Conservation (phyloP, 2,329 filamentous ascomycete genomes). For the Aspergillus hiratsukae region DNA sequence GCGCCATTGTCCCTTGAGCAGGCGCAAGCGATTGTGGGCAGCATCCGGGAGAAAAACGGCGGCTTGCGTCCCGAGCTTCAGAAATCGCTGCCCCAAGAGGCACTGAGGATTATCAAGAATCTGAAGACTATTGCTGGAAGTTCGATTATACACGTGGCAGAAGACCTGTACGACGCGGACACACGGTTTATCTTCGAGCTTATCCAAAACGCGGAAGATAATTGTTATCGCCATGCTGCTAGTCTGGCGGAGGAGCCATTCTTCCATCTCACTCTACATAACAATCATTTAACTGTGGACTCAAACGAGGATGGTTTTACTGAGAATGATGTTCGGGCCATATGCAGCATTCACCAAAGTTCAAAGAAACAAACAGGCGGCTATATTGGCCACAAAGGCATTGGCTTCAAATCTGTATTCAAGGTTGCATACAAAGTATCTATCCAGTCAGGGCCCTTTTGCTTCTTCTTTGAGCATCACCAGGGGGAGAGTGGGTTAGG, state of each 20-base stretch:
- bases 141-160: constrained; percentile 1
- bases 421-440: constrained; percentile 5
- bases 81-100: not conserved
- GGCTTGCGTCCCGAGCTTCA: not conserved
- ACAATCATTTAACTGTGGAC: constrained; percentile 30
- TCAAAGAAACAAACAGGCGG: constrained; percentile 26
- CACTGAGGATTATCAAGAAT: not conserved
- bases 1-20: not conserved
- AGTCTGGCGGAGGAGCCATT: constrained; percentile 23
- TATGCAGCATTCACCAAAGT: constrained; percentile 34
- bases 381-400: constrained; percentile 25
- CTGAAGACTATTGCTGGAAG: constrained; percentile 1
- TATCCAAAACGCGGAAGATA: constrained; percentile 54
- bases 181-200: constrained; percentile 51
- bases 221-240: constrained; percentile 31
- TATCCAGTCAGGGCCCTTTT: constrained; percentile 4
- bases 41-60: not conserved
- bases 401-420: constrained; percentile 31
- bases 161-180: constrained; percentile 27
- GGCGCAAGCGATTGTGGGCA: not conserved
- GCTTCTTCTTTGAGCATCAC: constrained; percentile 1
- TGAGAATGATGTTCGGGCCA: constrained; percentile 29
- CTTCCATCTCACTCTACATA: constrained; percentile 28
- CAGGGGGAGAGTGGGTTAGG: not conserved
- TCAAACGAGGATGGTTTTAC: constrained; percentile 42